Percentiles rank a stretch among this genome's conserved stretches.
These are phyloP conservation scores for Coriaria nepalensis DNA, from an alignment of 306 rosid species.

Conservation along the genomic window DNA sequence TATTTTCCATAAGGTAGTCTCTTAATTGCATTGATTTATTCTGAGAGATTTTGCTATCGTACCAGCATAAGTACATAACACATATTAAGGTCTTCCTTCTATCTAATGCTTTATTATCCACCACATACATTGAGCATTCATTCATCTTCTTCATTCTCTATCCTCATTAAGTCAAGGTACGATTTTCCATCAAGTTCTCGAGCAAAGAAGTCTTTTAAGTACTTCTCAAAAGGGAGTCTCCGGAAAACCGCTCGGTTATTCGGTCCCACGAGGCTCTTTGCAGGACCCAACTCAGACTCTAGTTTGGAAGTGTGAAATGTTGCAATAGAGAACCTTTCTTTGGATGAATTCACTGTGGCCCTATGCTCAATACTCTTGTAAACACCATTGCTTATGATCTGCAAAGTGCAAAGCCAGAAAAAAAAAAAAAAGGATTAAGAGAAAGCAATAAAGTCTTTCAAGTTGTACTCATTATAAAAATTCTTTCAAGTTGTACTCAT, in stretches of 20 bases:
- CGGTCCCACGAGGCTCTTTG: conserved; percentile 23
- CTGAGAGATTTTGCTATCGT: too few relatives aligned
- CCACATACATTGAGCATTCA: too few relatives aligned
- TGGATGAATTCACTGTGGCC: conserved; percentile 24
- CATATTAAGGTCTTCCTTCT: too few relatives aligned
- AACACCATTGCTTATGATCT: conserved; percentile 42
- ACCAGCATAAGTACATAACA: too few relatives aligned
- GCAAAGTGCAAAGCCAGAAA: too few relatives aligned
- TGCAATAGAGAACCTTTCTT: conserved; percentile 37
- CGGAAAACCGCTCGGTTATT: conserved; percentile 24
- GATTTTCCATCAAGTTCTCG: conserved; percentile 27
- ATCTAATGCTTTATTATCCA: too few relatives aligned
- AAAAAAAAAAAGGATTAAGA: neutral
- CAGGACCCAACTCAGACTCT: conserved; percentile 39
- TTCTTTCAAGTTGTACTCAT: too few relatives aligned
- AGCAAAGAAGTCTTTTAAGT: conserved; percentile 15
- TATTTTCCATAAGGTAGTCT: too few relatives aligned
- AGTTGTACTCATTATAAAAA: too few relatives aligned
- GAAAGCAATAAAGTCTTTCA: too few relatives aligned
- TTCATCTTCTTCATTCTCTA: neutral
- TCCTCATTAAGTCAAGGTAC: conserved; percentile 19
- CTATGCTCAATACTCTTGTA: conserved; percentile 33
- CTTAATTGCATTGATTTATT: too few relatives aligned
- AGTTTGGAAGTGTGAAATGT: conserved; percentile 28
- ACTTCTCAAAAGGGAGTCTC: conserved; percentile 12